Base-by-base conservation (phyloP, 257 asterid species). In the Nicotiana tabacum region DNA sequence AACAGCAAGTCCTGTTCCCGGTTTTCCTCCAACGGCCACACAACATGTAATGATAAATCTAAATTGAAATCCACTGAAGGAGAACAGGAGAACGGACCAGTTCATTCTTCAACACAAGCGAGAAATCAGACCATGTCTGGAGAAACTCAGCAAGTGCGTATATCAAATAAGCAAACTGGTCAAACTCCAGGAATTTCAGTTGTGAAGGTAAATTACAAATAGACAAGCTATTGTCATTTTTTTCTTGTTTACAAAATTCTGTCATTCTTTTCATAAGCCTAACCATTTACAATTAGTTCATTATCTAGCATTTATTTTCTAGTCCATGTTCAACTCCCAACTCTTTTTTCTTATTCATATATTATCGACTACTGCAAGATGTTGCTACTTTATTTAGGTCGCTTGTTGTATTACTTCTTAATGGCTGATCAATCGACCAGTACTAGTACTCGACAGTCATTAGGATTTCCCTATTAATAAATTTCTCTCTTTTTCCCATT, bases 171-270 rank as follows among this genome's bases (percentile, higher is more conserved):
- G 27, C 39, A 27, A 66, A 60, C 67, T 66, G 48, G 55, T 48
- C 78, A 79, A 51, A 30, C 58, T 62, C 58, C 87, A 68, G 53
- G 17, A 84, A 58, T 48, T 29, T 68, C 43, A 35, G 39, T 43
- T 33, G 82, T 39, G 78, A 85, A 85, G 94, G 92, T 90, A 86
- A 89, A 39, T 7, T 72, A 27, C 8, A 46, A 46, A 72, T 6
- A 12, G 57, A 51, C 57, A 51, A 51, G 17, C 57, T 51, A 51
- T 3, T 51, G 57, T 2, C 57, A 39, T 51, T 51, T 17, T 51
- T 11, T 51, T 51, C 57, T 51, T 51, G 15, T 51, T 9, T 10
- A 10, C 16, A 3, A 51, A 10, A 9, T 2, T 51, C 15, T 51
- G 16, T 51, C 56, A 48, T 11, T 48, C 13, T 8, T 48, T 11